Percentiles rank a stretch among this genome's conserved stretches.
These are phyloP conservation scores for Talaromyces pinophilus DNA, from an alignment of 2,329 filamentous ascomycete species.

Conservation along the genomic window DNA sequence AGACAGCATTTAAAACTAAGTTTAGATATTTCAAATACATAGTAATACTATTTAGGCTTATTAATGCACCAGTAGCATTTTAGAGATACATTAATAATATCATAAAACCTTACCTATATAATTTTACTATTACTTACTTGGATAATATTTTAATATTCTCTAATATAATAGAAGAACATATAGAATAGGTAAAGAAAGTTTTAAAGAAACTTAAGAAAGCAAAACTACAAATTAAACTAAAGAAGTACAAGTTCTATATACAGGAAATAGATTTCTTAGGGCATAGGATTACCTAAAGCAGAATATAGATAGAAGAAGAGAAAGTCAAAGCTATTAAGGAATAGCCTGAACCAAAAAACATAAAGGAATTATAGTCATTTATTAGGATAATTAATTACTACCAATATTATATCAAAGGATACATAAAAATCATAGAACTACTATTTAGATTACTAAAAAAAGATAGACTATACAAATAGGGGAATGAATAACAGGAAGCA, in stretches of 20 bases:
- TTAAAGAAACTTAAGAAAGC: no score
- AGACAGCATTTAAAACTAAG: neutral
- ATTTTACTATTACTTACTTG: neutral
- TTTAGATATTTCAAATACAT: no score
- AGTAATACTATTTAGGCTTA: no score
- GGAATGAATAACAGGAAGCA: neutral
- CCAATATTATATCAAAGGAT: neutral
- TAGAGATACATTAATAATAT: no score
- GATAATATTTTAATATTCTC: slow-evolving; percentile 16
- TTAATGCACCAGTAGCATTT: no score
- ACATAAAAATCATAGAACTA: neutral
- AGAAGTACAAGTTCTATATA: slow-evolving; percentile 11
- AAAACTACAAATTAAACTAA: neutral
- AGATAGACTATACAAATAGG: neutral
- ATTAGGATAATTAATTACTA: neutral
- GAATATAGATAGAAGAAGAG: slow-evolving; percentile 8
- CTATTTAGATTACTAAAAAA: neutral
- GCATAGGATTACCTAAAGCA: neutral
- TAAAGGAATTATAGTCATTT: no score
- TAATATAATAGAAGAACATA: no score
- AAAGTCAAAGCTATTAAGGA: neutral
- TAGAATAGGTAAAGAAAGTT: neutral
- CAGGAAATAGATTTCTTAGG: slow-evolving; percentile 15
- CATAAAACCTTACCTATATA: no score
- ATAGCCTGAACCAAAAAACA: neutral